phyloP scores from a whole-genome alignment of 2,329 filamentous ascomycete genomes.

The Trichophyton schoenleinii region DNA sequence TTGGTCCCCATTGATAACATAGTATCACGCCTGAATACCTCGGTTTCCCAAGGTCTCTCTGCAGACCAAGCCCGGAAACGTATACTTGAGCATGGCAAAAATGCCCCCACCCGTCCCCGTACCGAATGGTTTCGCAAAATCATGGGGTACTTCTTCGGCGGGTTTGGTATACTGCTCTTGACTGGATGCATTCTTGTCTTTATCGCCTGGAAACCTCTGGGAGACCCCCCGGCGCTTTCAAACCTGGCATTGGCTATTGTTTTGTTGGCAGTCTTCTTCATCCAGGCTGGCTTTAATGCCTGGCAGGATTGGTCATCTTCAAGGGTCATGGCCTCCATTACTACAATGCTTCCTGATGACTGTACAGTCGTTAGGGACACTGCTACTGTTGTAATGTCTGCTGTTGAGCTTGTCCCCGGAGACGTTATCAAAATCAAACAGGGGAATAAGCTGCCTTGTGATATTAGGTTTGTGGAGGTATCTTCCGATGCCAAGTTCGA shows the following conservation, averaged over 20 bases:
- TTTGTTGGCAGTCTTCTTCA: constrained; percentile 54
- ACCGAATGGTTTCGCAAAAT: constrained; percentile 47
- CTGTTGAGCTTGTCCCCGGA: constrained; percentile 55
- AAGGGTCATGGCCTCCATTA: constrained; percentile 67
- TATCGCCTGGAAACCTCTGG: constrained; percentile 63
- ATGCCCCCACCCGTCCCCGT: constrained; percentile 53
- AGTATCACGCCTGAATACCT: constrained; percentile 47
- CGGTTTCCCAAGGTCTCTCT: constrained; percentile 47
- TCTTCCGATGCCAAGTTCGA: constrained; percentile 61
- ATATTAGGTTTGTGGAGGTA: constrained; percentile 56
- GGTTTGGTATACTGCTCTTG: constrained; percentile 61
- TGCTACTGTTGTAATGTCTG: constrained; percentile 36
- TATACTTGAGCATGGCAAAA: constrained; percentile 50
- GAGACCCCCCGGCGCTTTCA: constrained; percentile 55
- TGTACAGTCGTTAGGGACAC: constrained; percentile 54
- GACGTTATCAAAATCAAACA: constrained; percentile 56
- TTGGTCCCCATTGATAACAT: constrained; percentile 46
- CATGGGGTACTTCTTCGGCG: constrained; percentile 61
- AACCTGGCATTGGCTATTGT: constrained; percentile 65
- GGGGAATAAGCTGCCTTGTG: constrained; percentile 62
- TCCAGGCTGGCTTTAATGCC: constrained; percentile 57
- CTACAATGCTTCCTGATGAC: constrained; percentile 64
- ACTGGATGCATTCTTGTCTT: constrained; percentile 60
- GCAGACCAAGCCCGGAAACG: constrained; percentile 44
- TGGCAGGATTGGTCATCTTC: constrained; percentile 67